phyloP scores from a whole-genome alignment of 164 flowering plant species.

The Saururus chinensis region DNA sequence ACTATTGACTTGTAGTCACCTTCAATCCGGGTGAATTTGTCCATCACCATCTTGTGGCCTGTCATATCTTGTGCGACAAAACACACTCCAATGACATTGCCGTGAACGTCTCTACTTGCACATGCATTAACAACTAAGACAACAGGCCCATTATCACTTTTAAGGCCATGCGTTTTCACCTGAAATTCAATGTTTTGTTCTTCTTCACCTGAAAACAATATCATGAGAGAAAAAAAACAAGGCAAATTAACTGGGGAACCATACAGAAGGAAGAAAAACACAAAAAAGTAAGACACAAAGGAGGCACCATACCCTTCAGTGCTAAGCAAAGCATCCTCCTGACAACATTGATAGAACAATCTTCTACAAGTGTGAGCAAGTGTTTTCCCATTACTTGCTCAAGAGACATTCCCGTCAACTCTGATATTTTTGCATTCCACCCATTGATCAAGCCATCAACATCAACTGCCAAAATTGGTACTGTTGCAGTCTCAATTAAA shows the following conservation, averaged over 20 bases:
- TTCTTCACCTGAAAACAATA: constrained; percentile 55
- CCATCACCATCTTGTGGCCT: constrained; percentile 76
- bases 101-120: constrained; percentile 69
- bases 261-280: background rate
- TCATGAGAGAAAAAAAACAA: background rate
- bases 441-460: constrained; percentile 75
- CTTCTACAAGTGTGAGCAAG: constrained; percentile 77
- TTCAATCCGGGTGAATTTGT: constrained; percentile 92
- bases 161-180: constrained; percentile 57
- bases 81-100: constrained; percentile 82
- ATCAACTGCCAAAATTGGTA: constrained; percentile 87
- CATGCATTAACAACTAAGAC: constrained; percentile 90
- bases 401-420: constrained; percentile 70
- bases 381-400: constrained; percentile 76
- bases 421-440: constrained; percentile 88
- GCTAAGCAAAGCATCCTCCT: constrained; percentile 64
- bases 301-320: constrained; percentile 48
- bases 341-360: constrained; percentile 52
- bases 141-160: constrained; percentile 45
- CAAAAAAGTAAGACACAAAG: background rate
- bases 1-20: constrained; percentile 92
- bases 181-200: constrained; percentile 78
- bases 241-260: background rate
- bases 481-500: constrained; percentile 86
- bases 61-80: constrained; percentile 94